These are phyloP conservation scores for Zymoseptoria crescenta DNA, from an alignment of 2,329 filamentous ascomycete species.

Conservation along the genomic window DNA sequence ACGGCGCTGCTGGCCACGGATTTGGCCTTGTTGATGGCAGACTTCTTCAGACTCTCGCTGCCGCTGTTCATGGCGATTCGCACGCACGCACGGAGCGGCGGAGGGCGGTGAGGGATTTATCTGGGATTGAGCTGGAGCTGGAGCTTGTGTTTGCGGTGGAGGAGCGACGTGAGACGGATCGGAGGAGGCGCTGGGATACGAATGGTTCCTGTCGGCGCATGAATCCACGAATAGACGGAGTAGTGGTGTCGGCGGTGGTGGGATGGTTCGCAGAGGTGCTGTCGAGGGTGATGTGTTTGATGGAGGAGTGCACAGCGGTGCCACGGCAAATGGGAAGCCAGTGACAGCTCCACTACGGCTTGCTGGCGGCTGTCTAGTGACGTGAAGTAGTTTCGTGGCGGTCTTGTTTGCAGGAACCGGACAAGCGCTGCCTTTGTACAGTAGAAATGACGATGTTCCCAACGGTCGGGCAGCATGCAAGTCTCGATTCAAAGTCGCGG, in stretches of 20 bases:
- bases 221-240: not conserved
- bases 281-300: not conserved
- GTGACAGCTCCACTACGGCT: not conserved
- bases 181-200: not conserved
- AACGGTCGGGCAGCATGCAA: not conserved
- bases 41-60: slow-evolving; percentile 36
- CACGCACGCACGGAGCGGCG: not conserved
- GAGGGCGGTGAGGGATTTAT: not conserved
- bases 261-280: not conserved
- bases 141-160: not conserved
- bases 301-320: not conserved
- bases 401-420: slow-evolving; percentile 19
- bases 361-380: not conserved
- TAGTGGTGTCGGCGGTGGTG: not conserved
- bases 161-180: not conserved
- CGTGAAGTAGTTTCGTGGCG: not conserved
- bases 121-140: not conserved
- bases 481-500: not conserved
- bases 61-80: slow-evolving; percentile 17
- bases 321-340: not conserved
- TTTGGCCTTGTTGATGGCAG: slow-evolving; percentile 58
- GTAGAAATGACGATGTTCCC: not conserved
- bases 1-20: slow-evolving; percentile 43
- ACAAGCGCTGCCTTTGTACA: not conserved
- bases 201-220: not conserved